These are phyloP conservation scores for Plantago coronopus DNA, from an alignment of 305 asterid genomes.

Conservation along the genomic window DNA sequence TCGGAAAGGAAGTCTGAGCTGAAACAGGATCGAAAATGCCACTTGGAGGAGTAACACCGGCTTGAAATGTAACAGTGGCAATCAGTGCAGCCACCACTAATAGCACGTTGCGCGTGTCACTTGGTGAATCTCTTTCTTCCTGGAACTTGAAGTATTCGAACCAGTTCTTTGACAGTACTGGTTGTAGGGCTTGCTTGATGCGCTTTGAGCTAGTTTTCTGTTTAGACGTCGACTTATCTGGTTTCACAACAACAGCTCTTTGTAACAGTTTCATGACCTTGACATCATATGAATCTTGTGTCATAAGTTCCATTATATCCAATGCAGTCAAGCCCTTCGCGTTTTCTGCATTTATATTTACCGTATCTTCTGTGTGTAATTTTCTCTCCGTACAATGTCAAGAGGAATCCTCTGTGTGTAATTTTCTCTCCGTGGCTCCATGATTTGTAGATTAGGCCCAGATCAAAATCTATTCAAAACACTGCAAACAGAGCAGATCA, in stretches of 20 bases:
- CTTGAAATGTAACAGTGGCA: slow-evolving; percentile 34
- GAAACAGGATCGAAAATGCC: slow-evolving; percentile 5
- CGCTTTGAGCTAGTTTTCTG: neutral
- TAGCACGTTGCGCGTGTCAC: slow-evolving; percentile 30
- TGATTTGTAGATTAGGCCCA: no score
- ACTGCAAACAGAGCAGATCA: slow-evolving; percentile 6
- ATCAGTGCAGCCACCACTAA: slow-evolving; percentile 35
- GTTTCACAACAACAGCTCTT: slow-evolving; percentile 9
- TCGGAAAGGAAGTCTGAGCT: slow-evolving; percentile 23
- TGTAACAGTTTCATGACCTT: slow-evolving; percentile 23
- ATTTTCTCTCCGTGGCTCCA: no score
- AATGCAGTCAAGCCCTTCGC: slow-evolving; percentile 23
- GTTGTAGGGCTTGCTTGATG: neutral
- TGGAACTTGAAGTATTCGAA: slow-evolving; percentile 33
- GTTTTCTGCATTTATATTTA: slow-evolving; percentile 18
- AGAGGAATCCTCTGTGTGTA: no score
- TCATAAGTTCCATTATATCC: slow-evolving; percentile 18
- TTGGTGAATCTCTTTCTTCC: slow-evolving; percentile 31
- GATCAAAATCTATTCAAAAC: no score
- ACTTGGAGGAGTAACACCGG: slow-evolving; percentile 29
- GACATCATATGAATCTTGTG: slow-evolving; percentile 21
- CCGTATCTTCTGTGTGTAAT: no score
- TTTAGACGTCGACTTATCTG: no score
- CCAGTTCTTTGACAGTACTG: slow-evolving; percentile 20
- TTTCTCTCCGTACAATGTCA: no score